Conservation (phyloP, 2,329 filamentous ascomycete genomes). For the Trichoderma polysporum region DNA sequence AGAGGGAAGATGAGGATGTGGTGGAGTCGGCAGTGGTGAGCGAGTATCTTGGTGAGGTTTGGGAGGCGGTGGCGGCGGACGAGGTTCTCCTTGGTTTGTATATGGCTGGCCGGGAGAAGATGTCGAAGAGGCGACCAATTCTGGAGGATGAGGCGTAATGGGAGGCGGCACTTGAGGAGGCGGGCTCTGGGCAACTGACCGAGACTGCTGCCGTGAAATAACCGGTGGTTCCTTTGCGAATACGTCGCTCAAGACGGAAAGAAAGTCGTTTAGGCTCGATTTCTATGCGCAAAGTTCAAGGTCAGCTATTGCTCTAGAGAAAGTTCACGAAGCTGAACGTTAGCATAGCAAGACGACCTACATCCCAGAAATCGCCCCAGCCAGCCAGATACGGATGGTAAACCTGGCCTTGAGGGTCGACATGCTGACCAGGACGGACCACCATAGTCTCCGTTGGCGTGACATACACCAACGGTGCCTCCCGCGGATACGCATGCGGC, state of each 20-base stretch:
- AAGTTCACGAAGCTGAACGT: neutral
- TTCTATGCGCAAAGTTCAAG: slow-evolving; percentile 51
- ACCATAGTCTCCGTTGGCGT: slow-evolving; percentile 85
- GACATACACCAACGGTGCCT: slow-evolving; percentile 84
- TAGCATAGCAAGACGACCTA: slow-evolving; percentile 45
- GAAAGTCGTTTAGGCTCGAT: slow-evolving; percentile 78
- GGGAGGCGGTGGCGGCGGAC: slow-evolving; percentile 53
- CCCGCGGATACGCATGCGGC: slow-evolving; percentile 83
- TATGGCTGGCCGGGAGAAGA: slow-evolving; percentile 38
- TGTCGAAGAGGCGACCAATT: slow-evolving; percentile 46
- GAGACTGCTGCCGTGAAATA: slow-evolving; percentile 65
- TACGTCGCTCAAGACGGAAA: slow-evolving; percentile 77
- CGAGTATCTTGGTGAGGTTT: slow-evolving; percentile 34
- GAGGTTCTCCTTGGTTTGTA: slow-evolving; percentile 35
- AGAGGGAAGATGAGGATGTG: slow-evolving; percentile 29
- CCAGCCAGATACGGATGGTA: slow-evolving; percentile 94
- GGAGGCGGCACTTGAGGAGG: slow-evolving; percentile 56
- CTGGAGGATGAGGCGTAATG: slow-evolving; percentile 69
- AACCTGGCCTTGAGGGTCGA: slow-evolving; percentile 86
- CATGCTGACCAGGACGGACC: slow-evolving; percentile 89
- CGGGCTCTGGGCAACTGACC: slow-evolving; percentile 33
- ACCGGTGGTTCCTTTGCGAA: slow-evolving; percentile 96
- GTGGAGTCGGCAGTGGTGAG: slow-evolving; percentile 29
- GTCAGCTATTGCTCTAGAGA: slow-evolving; percentile 5
- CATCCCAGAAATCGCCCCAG: slow-evolving; percentile 89